Percentiles rank a stretch among this genome's conserved stretches.
These are phyloP conservation scores for Podila epigama DNA, from an alignment of 192 early-diverging fungal genomes.

Conservation along the genomic window DNA sequence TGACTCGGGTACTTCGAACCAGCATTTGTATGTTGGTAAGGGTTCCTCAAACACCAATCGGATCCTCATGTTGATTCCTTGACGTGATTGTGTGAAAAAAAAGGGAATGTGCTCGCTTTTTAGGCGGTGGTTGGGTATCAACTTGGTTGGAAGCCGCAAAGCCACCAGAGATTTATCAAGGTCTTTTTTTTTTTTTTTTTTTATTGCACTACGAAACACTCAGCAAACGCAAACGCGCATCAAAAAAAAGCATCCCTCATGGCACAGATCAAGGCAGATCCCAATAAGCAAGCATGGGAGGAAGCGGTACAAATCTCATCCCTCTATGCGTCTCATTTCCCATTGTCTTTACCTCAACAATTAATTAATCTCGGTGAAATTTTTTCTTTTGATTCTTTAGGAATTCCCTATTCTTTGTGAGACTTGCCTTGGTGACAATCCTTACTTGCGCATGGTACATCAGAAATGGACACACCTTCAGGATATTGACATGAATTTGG, in stretches of 20 bases:
- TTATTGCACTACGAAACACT: not conserved
- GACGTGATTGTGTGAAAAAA: not conserved
- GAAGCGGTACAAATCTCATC: slow-evolving; percentile 51
- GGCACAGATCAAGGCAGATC: slow-evolving; percentile 60
- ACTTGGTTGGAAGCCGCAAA: not conserved
- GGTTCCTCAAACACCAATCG: slow-evolving; percentile 35
- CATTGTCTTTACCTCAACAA: not conserved
- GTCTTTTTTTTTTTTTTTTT: not conserved
- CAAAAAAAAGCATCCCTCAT: not conserved
- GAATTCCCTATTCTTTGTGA: slow-evolving; percentile 95
- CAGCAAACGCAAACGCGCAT: too few species aligned
- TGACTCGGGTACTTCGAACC: slow-evolving; percentile 40
- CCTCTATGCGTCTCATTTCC: not conserved
- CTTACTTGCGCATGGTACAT: slow-evolving; percentile 96
- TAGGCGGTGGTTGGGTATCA: not conserved
- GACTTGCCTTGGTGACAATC: slow-evolving; percentile 96
- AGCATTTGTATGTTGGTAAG: slow-evolving; percentile 41
- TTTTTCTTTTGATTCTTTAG: slow-evolving; percentile 26
- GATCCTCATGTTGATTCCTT: slow-evolving; percentile 20
- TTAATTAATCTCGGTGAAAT: not conserved
- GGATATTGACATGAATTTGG: too few species aligned
- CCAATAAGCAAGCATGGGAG: slow-evolving; percentile 70
- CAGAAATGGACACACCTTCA: not conserved
- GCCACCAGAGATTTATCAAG: not conserved
- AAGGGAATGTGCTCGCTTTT: not conserved